A percentile compares a stretch with the other conserved stretches of the same genome.
Conservation (phyloP, 768 basidiomycete species). For the Podaxis rugospora region DNA sequence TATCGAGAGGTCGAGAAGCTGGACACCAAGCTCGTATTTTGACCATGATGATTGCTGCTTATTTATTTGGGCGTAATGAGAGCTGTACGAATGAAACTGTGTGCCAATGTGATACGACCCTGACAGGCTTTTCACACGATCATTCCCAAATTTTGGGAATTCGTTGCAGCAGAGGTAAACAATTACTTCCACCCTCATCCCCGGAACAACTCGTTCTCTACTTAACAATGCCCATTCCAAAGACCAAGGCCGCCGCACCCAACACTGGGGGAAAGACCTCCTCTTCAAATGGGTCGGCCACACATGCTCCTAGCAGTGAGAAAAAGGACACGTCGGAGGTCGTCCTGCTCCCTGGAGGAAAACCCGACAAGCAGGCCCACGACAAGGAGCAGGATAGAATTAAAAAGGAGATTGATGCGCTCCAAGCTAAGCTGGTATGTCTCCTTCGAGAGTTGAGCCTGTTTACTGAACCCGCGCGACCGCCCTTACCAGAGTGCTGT, state of each 20-base stretch:
- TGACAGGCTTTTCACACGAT: constrained; percentile 18
- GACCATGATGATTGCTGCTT: constrained; percentile 15
- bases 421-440: constrained; percentile 80
- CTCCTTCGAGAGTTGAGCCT: neutral
- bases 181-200: constrained; percentile 9
- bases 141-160: constrained; percentile 17
- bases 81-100: neutral
- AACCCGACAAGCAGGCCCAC: constrained; percentile 82
- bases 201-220: constrained; percentile 18
- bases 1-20: constrained; percentile 81
- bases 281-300: constrained; percentile 43
- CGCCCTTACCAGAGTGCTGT: constrained; percentile 49
- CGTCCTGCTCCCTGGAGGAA: constrained; percentile 39
- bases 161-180: constrained; percentile 11
- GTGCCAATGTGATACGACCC: neutral
- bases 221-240: constrained; percentile 42
- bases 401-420: constrained; percentile 77
- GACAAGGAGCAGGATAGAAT: constrained; percentile 82
- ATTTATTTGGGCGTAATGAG: constrained; percentile 4
- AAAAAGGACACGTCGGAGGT: constrained; percentile 43
- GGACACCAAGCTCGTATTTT: constrained; percentile 67
- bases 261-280: constrained; percentile 40
- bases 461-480: constrained; percentile 2
- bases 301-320: constrained; percentile 38
- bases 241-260: constrained; percentile 45